A percentile compares a stretch with the other conserved stretches of the same genome.
These are phyloP conservation scores for Tetrahymena elliotti DNA, from an alignment of 73 alveolate species.

Conservation along the genomic window DNA sequence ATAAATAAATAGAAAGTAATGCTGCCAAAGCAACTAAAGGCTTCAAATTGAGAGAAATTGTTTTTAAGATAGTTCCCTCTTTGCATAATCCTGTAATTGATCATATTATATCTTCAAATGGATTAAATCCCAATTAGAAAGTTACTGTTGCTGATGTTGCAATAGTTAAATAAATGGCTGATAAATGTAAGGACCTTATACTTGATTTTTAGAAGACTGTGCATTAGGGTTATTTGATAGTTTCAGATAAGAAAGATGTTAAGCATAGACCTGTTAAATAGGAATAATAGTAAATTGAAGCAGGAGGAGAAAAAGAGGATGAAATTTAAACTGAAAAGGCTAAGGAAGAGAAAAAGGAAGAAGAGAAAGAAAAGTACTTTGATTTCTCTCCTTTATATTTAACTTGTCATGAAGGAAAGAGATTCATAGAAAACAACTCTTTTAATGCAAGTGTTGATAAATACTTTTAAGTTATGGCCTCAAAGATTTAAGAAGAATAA, in stretches of 20 bases:
- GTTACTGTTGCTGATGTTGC: slow-evolving; percentile 39
- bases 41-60: slow-evolving; percentile 41
- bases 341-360: slow-evolving; percentile 37
- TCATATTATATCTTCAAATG: slow-evolving; percentile 47
- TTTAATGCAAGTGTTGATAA: slow-evolving; percentile 62
- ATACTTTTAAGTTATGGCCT: slow-evolving; percentile 58
- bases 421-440: slow-evolving; percentile 45
- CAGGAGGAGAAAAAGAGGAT: background rate
- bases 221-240: slow-evolving; percentile 11
- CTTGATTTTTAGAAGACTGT: slow-evolving; percentile 2
- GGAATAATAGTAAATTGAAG: background rate
- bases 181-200: slow-evolving; percentile 42
- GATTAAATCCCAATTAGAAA: slow-evolving; percentile 48
- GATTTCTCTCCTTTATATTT: slow-evolving; percentile 61
- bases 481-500: slow-evolving; percentile 46
- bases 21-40: background rate
- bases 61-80: slow-evolving; percentile 66
- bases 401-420: slow-evolving; percentile 30
- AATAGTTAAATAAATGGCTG: slow-evolving; percentile 49
- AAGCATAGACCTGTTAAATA: background rate
- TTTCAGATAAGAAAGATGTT: background rate
- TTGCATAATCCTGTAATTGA: slow-evolving; percentile 59
- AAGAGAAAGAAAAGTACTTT: slow-evolving; percentile 27
- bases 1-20: background rate
- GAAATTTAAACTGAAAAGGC: background rate